Evolutionary conservation across 495 filamentous ascomycete species (phyloP), one percentile per base, ranked within the genome.

Genomic region (Aspergillus ostianus): DNA sequence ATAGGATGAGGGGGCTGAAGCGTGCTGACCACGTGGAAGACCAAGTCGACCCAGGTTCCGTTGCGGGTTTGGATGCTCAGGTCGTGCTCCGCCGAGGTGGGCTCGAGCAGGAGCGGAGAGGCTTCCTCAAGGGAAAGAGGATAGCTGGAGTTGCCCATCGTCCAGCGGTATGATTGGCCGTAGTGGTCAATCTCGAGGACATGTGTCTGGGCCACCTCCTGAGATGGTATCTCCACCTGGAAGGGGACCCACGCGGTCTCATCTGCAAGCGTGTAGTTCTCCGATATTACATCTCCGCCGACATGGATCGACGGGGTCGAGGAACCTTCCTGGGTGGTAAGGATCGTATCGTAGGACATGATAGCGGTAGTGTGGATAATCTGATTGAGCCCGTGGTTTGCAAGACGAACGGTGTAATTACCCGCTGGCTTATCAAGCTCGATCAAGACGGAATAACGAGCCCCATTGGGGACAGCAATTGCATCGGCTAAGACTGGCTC

Each of bases 11-110:
- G 67, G 0, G 78, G 72, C 52, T 74, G 67, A 5, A 77, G 57
- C 8, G 73, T 64, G 1, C 67, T 63, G 12, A 58, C 52, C 2
- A 73, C 67, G 44, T 74, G 66, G 41, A 85, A 68, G 44, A 87
- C 71, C n/a, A 87, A 50, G 60, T 87, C 84, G 7, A 87, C 70
- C 83, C 84, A 87, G 15, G 77, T 79, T 45, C 74, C 72, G 56
- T 85, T 85, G 9, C 62, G 63, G 6, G 81, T 86, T 21, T 64
- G 64, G 61, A 86, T 81, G 18, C 78, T 78, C 26, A 82, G 64
- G 23, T 79, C 71, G 29, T 73, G 71, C 4, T 64, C 52, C 3
- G 68, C 67, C 15, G 72, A 60, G 8, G 62, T 56, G 17, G 77
- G 71, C 27, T 82, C 72, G 67, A 78, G 83, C 0, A 85, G 76